A percentile compares a stretch with the other conserved stretches of the same genome.
Evolutionary conservation across 179 eudicot species (phyloP).

Genomic region (Beta lomatogona): DNA sequence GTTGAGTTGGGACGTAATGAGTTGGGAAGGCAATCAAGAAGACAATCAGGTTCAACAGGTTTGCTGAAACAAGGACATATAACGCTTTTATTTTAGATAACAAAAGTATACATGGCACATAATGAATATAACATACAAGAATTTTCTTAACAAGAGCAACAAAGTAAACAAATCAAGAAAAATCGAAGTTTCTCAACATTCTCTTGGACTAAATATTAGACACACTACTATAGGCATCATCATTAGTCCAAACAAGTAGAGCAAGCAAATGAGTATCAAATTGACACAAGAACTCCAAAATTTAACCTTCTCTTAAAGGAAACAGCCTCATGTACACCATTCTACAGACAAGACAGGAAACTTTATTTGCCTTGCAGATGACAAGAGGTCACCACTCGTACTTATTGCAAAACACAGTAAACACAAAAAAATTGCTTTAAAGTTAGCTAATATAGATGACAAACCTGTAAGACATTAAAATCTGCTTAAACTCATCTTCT

Average conservation of each 20-base stretch:
- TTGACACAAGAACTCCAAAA: not conserved
- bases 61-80: conserved; percentile 58
- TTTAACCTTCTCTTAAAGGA: not conserved
- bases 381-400: no score
- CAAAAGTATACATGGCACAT: not conserved
- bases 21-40: conserved; percentile 73
- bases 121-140: not conserved
- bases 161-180: not conserved
- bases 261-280: not conserved
- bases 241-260: not conserved
- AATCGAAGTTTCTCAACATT: not conserved
- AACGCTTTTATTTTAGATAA: not conserved
- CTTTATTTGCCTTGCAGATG: no score
- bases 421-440: not conserved
- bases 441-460: not conserved
- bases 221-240: not conserved
- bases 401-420: not conserved
- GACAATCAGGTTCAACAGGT: conserved; percentile 85
- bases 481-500: conserved; percentile 80
- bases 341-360: not conserved
- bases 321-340: not conserved
- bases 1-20: conserved; percentile 63
- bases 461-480: conserved; percentile 67
- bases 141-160: not conserved
- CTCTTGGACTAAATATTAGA: not conserved